Evolutionary conservation across 2,329 filamentous ascomycete species (phyloP).

Genomic region (Xylariaceae sp.): DNA sequence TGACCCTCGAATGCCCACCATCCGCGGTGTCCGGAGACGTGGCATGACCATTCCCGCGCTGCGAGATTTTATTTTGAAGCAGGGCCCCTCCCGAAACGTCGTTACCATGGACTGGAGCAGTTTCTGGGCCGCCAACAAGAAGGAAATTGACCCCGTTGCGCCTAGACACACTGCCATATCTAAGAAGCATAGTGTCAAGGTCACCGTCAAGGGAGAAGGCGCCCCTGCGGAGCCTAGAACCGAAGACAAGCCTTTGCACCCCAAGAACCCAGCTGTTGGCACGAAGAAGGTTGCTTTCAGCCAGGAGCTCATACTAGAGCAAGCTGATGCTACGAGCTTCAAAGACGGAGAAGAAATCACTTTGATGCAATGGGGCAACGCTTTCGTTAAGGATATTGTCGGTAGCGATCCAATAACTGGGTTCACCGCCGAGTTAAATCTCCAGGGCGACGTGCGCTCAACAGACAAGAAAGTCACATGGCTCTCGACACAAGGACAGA

Average conservation of each 20-base stretch:
- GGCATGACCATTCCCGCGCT: conserved; percentile 82
- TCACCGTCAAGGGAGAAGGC: conserved; percentile 72
- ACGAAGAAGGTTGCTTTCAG: conserved; percentile 86
- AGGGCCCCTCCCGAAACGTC: conserved; percentile 83
- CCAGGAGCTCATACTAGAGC: conserved; percentile 79
- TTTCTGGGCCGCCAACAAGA: conserved; percentile 79
- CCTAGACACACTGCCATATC: conserved; percentile 77
- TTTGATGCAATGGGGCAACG: conserved; percentile 96
- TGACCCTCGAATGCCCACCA: conserved; percentile 85
- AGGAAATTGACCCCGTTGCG: conserved; percentile 79
- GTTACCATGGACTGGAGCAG: conserved; percentile 83
- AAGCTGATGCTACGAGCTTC: conserved; percentile 83
- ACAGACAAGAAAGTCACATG: conserved; percentile 98
- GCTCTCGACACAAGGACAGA: conserved; percentile 78
- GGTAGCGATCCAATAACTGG: conserved; percentile 66
- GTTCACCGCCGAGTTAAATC: conserved; percentile 84
- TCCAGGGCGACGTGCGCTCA: conserved; percentile 91
- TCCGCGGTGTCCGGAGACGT: conserved; percentile 77
- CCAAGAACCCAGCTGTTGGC: conserved; percentile 86
- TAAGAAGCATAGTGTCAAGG: conserved; percentile 73
- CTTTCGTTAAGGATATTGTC: conserved; percentile 74
- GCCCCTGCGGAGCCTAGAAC: conserved; percentile 67
- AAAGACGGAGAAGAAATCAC: conserved; percentile 89
- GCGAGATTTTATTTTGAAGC: conserved; percentile 83
- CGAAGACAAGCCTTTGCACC: conserved; percentile 84